Evolutionary conservation across 2,329 filamentous ascomycete genomes (phyloP).

Genomic region (Trichoderma simmonsii): DNA sequence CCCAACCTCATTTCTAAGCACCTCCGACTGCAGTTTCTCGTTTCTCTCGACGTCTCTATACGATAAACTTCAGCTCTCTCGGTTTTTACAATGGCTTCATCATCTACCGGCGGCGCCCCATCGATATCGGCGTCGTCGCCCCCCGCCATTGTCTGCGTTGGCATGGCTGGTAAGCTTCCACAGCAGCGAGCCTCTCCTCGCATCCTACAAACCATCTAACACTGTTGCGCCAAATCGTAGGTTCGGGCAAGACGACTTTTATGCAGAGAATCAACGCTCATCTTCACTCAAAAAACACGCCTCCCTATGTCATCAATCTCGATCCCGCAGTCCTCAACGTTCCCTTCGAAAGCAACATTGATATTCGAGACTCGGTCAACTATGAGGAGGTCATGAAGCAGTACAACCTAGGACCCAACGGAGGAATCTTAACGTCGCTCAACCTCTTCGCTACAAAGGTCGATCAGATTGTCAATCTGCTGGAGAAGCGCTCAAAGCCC

Average conservation of each 20-base stretch:
- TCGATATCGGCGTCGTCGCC: slow-evolving; percentile 42
- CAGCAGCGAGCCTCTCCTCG: background rate
- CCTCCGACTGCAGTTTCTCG: background rate
- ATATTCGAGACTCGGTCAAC: slow-evolving; percentile 97
- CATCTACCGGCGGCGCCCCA: slow-evolving; percentile 30
- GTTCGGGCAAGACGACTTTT: slow-evolving; percentile 98
- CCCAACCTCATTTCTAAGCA: background rate
- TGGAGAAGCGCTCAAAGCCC: slow-evolving; percentile 81
- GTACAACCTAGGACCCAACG: slow-evolving; percentile 96
- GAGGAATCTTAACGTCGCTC: slow-evolving; percentile 89
- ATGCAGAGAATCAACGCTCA: slow-evolving; percentile 98
- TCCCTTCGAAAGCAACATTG: slow-evolving; percentile 95
- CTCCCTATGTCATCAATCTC: slow-evolving; percentile 95
- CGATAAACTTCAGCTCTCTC: background rate
- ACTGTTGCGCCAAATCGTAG: slow-evolving; percentile 39
- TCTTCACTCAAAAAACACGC: slow-evolving; percentile 73
- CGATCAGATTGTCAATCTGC: slow-evolving; percentile 82
- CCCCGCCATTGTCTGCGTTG: slow-evolving; percentile 85
- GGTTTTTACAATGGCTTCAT: slow-evolving; percentile 31
- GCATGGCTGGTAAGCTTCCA: slow-evolving; percentile 75
- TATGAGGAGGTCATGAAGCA: slow-evolving; percentile 99
- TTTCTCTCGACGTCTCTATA: background rate
- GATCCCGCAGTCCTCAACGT: slow-evolving; percentile 92
- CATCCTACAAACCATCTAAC: background rate
- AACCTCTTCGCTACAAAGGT: slow-evolving; percentile 98